Percentiles rank a stretch among this genome's conserved stretches.
Conservation (phyloP, 345 rosid genomes). For the Citrus maxima region DNA sequence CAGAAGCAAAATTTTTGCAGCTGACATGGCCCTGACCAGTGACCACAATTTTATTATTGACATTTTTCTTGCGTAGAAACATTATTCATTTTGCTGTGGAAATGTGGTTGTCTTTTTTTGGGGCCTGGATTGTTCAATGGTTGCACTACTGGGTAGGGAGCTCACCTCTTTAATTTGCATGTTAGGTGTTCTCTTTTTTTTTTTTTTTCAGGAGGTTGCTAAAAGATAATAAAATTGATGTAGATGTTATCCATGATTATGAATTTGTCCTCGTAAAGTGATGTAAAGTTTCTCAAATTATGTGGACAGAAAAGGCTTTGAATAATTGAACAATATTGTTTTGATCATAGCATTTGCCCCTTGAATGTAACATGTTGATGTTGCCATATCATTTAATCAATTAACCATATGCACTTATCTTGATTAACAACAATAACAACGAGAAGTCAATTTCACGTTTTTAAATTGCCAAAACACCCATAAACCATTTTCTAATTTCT, state of each 20-base stretch:
- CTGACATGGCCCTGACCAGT: neutral
- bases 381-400: neutral
- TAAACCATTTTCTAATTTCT: constrained; percentile 2
- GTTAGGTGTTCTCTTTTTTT: neutral
- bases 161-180: constrained; percentile 5
- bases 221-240: neutral
- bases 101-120: neutral
- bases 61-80: no score
- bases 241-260: neutral
- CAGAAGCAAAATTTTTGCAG: neutral
- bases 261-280: constrained; percentile 9
- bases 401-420: neutral
- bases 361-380: neutral
- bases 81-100: no score
- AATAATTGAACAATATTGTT: constrained; percentile 1
- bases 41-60: no score
- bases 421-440: neutral
- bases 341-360: neutral
- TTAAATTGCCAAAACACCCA: constrained; percentile 14
- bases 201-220: neutral
- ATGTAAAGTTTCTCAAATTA: constrained; percentile 5
- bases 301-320: neutral
- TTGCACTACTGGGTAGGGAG: neutral
- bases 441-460: constrained; percentile 23
- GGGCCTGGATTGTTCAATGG: neutral